Base-by-base conservation (phyloP, 2,329 filamentous ascomycete species). In the Colletotrichum theobromicola region DNA sequence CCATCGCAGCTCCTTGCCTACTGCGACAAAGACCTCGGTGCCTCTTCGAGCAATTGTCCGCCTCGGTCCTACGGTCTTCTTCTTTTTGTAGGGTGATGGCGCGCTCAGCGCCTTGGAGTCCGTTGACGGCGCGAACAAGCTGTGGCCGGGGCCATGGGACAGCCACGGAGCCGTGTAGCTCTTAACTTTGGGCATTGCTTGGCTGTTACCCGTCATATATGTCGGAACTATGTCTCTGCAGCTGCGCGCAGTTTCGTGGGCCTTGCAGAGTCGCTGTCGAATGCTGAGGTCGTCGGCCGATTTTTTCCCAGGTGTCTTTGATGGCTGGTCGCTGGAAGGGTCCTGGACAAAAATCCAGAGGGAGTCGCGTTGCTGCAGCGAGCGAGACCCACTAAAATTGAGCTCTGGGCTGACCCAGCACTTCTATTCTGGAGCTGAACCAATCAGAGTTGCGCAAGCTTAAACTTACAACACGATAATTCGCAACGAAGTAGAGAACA, bases 1-100 rank as follows among this genome's bases (percentile, higher is more conserved):
- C 95, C 97, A 99, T 83, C 96, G 90, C 75, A 99, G 94, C 83
- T 98, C 95, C 79, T 94, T 96, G 63, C 96, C 96, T 53, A 94
- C 93, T 24, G 95, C 96, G 15, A 95, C 92, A 81, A 98, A 98
- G 12, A 98, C 87, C 80, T 99, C 96, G 1, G 94, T 95, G 18
- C 94, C 95, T 74, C 96, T 90, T 64, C 91, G 92, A 12, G 95
- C 96, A 79, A 98, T 93, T 1, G 92, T 95, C 76, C 91, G 85
- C 72, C 88, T 87, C 12, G 91, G 90, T 21, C 91, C 90, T 2
- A 82, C 80, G 24, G 82, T 79, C 2, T 82, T 67, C 77, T 85
- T 86, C 82, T 85, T 88, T 80, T 85, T 88, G 71, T 86, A 86
- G 16, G 84, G 82, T 16, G 84, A 84, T 55, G 82, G 81, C 42